Evolutionary conservation across 768 basidiomycete genomes (phyloP).

Genomic region (Lentinus brumalis): DNA sequence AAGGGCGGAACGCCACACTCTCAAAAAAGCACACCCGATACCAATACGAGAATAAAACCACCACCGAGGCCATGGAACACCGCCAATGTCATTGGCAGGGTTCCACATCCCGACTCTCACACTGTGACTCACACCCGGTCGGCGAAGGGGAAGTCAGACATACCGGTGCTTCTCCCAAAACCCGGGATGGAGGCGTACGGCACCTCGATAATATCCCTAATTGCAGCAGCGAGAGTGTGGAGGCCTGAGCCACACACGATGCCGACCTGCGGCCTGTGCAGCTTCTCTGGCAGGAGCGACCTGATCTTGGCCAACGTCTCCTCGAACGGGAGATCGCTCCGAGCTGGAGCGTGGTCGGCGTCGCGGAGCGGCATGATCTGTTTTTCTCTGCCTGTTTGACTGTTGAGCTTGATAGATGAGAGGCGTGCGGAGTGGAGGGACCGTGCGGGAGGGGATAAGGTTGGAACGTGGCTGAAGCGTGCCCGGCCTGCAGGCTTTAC

Average conservation of each 20-base stretch:
- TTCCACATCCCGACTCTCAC: background rate
- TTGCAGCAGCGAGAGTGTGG: slow-evolving; percentile 65
- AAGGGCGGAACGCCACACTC: too few relatives aligned
- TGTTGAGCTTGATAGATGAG: background rate
- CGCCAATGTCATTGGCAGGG: too few relatives aligned
- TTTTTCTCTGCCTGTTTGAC: background rate
- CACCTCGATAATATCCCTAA: slow-evolving; percentile 59
- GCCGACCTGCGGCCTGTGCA: slow-evolving; percentile 66
- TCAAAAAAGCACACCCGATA: too few relatives aligned
- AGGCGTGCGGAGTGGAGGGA: background rate
- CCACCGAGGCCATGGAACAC: too few relatives aligned
- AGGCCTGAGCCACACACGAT: slow-evolving; percentile 90
- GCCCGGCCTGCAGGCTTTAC: too few relatives aligned
- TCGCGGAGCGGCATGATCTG: background rate
- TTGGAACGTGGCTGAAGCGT: too few relatives aligned
- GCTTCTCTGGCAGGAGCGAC: slow-evolving; percentile 34
- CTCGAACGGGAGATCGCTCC: slow-evolving; percentile 25
- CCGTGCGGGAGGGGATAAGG: background rate
- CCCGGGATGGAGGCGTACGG: slow-evolving; percentile 72
- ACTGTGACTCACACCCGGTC: background rate
- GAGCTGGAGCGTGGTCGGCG: background rate
- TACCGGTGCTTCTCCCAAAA: slow-evolving; percentile 79
- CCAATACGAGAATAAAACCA: too few relatives aligned
- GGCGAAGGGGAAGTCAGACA: slow-evolving; percentile 12
- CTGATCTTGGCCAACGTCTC: slow-evolving; percentile 32